phyloP scores from a whole-genome alignment of 495 filamentous ascomycete species.

The Aspergillus ostianus region DNA sequence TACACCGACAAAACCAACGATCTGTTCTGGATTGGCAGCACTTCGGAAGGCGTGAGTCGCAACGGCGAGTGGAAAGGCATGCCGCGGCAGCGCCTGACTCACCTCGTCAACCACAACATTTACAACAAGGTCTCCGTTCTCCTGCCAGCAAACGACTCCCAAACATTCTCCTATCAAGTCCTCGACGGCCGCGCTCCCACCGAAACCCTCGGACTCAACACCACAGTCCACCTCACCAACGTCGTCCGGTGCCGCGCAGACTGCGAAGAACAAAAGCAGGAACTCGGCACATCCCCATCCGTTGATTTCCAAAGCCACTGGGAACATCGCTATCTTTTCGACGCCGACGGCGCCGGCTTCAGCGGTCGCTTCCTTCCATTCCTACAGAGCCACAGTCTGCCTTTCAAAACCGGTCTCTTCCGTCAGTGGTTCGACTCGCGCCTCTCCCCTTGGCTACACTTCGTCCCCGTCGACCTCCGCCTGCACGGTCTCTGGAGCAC shows the following conservation, averaged over 20 bases:
- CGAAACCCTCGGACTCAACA: slow-evolving; percentile 27
- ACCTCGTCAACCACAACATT: slow-evolving; percentile 54
- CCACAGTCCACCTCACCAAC: slow-evolving; percentile 47
- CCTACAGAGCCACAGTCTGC: slow-evolving; percentile 58
- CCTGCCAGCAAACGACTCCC: slow-evolving; percentile 26
- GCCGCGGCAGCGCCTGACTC: slow-evolving; percentile 56
- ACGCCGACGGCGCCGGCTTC: slow-evolving; percentile 69
- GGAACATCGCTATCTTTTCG: slow-evolving; percentile 64
- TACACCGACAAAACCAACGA: slow-evolving; percentile 43
- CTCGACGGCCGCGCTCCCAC: slow-evolving; percentile 32
- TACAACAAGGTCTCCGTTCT: slow-evolving; percentile 40
- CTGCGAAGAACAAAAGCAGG: slow-evolving; percentile 49
- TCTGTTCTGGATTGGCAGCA: slow-evolving; percentile 54
- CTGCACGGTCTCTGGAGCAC: slow-evolving; percentile 64
- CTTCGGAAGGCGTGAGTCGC: slow-evolving; percentile 56
- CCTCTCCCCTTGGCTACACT: slow-evolving; percentile 72
- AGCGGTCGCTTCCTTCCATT: slow-evolving; percentile 62
- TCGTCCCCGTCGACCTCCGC: slow-evolving; percentile 70
- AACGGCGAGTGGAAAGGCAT: slow-evolving; percentile 57
- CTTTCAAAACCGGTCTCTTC: slow-evolving; percentile 65
- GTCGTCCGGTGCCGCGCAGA: slow-evolving; percentile 53
- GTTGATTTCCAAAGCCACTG: slow-evolving; percentile 59
- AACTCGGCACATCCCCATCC: slow-evolving; percentile 45
- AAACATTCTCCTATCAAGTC: slow-evolving; percentile 38
- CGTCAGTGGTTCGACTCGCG: slow-evolving; percentile 74